A percentile compares a stretch with the other conserved stretches of the same genome.
phyloP scores from a whole-genome alignment of 345 rosid species.

The Syzygium jambos region DNA sequence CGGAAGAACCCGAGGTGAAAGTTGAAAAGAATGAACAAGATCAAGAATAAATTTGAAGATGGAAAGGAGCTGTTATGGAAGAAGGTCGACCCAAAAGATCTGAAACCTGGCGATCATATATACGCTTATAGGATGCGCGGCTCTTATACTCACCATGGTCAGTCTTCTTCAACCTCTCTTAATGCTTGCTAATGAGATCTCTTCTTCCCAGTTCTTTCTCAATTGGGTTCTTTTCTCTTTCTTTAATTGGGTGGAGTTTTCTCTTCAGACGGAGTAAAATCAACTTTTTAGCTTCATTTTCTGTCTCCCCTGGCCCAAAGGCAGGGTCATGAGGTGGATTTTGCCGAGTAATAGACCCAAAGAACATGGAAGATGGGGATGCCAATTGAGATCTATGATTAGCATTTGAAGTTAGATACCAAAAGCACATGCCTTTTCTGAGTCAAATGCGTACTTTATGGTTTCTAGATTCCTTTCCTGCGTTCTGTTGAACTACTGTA shows the following conservation, averaged over 20 bases:
- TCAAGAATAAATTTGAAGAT: constrained; percentile 6
- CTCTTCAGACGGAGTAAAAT: background rate
- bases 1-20: background rate
- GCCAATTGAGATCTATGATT: background rate
- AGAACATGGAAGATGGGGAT: background rate
- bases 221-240: background rate
- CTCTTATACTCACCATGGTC: background rate
- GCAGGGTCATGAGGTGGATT: background rate
- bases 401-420: background rate
- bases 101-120: background rate
- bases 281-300: background rate
- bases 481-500: background rate
- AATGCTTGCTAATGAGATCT: background rate
- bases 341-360: background rate
- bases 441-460: background rate
- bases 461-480: background rate
- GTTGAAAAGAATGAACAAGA: background rate
- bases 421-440: background rate
- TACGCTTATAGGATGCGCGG: background rate
- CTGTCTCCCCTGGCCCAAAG: background rate
- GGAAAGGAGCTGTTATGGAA: background rate
- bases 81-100: background rate
- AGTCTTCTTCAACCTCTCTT: background rate
- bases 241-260: too few species aligned
- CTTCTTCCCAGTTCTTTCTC: background rate